Base-by-base conservation (phyloP, 2,329 filamentous ascomycete species). In the Trichoderma sp. region DNA sequence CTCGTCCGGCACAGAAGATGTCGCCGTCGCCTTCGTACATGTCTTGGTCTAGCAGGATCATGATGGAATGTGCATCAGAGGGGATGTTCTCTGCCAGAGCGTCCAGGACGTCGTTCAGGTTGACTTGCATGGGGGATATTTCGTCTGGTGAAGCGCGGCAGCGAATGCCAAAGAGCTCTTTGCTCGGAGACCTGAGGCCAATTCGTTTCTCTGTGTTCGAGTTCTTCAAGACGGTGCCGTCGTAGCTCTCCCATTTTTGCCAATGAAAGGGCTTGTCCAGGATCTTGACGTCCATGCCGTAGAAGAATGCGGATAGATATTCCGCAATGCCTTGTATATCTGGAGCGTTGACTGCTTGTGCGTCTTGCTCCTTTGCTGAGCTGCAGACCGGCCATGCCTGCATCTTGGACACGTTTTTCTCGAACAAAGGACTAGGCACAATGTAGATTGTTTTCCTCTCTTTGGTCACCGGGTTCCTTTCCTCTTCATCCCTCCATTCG, bases 1-100 rank as follows among this genome's bases (percentile, higher is more conserved):
- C 89, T 32, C 89, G 79, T 0, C 89, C 90, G 70, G 89, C 90
- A 65, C 85, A 87, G 73, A 91, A 92, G 24, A 88, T 84, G 69
- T 91, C 90, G 0, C 90, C 86, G 0, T 89, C 86, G 60, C 84
- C 83, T 72, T 91, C 88, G 73, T 88, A 91, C 16, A 91, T 77
- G 73, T 91, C 89, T n/a, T 90, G 85, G 39, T 88, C 79, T 0
- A 86, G 78, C 0, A 91, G 74, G 43, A 91, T 75, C 0, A 89
- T 73, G 1, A 90, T 74, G 0, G 88, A 82, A 69, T 89, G 88
- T 0, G 88, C 89, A 72, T 91, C 85, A 0, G 72, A 61, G 0
- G 88, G 88, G 0, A 91, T 76, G 18, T 86, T 80, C 2, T 77
- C 77, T 2, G 87, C 82, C 0, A 86, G 81, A 0, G 81, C 84